phyloP scores from a whole-genome alignment of 768 basidiomycete species.

The Saitozyma podzolica region DNA sequence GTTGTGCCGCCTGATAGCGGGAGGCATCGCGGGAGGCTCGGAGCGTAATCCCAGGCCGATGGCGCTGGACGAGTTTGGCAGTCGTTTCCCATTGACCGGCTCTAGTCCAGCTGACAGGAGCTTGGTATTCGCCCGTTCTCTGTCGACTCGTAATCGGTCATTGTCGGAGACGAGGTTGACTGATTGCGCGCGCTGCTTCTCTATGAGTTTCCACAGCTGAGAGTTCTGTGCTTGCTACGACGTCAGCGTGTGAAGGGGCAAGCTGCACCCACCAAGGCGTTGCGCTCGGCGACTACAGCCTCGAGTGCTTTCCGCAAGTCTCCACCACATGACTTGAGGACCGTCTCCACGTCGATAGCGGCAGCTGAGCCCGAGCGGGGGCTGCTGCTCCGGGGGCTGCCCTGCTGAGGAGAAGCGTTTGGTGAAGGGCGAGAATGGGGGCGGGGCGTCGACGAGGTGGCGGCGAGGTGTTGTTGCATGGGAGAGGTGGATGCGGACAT shows the following conservation, averaged over 20 bases:
- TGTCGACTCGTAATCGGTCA: constrained; percentile 76
- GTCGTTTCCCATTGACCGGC: constrained; percentile 20
- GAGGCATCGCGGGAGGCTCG: constrained; percentile 18
- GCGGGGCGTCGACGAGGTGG: constrained; percentile 2
- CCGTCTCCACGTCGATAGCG: constrained; percentile 29
- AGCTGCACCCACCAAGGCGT: constrained; percentile 57
- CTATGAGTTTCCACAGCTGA: constrained; percentile 92
- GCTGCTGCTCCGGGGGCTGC: constrained; percentile 23
- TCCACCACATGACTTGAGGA: constrained; percentile 36
- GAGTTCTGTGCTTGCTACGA: constrained; percentile 65
- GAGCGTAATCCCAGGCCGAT: constrained; percentile 31
- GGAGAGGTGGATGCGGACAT: neutral
- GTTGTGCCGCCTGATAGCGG: constrained; percentile 34
- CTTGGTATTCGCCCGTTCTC: constrained; percentile 61
- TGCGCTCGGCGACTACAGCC: constrained; percentile 74
- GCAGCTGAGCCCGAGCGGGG: constrained; percentile 17
- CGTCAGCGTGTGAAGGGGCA: too few species aligned
- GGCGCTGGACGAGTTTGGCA: constrained; percentile 32
- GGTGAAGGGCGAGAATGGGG: constrained; percentile 1
- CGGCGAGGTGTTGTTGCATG: constrained; percentile 7
- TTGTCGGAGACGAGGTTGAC: constrained; percentile 78
- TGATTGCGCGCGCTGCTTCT: constrained; percentile 83
- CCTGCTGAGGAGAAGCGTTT: constrained; percentile 9
- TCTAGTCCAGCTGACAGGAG: constrained; percentile 29
- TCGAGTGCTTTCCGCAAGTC: constrained; percentile 64